Evolutionary conservation across 1,139 yeast species (phyloP).

Genomic region (Kodamaea suecica): DNA sequence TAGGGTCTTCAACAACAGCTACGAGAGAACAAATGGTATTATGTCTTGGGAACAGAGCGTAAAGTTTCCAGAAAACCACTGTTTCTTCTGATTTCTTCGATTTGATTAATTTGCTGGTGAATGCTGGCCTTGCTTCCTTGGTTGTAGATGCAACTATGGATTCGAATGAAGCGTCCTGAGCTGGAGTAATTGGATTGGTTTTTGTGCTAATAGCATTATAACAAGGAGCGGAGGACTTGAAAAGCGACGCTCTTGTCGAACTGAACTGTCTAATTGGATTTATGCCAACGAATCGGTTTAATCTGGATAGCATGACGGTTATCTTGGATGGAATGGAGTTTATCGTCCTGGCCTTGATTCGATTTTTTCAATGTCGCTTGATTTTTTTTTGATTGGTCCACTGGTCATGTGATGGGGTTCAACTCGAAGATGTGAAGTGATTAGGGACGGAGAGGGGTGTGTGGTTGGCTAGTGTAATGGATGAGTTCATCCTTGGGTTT

Average conservation of each 20-base stretch:
- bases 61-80: conserved; percentile 62
- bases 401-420: too few species aligned
- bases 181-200: too few species aligned
- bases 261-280: conserved; percentile 8
- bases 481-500: too few species aligned
- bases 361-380: too few species aligned
- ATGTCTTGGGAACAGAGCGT: conserved; percentile 75
- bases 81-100: conserved; percentile 23
- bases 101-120: conserved; percentile 3
- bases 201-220: conserved; percentile 2
- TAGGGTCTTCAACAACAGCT: conserved; percentile 65
- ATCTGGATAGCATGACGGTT: conserved; percentile 14
- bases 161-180: background rate
- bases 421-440: too few species aligned
- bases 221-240: background rate
- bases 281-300: conserved; percentile 9
- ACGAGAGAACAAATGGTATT: conserved; percentile 78
- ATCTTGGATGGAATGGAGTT: too few species aligned
- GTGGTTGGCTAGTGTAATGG: too few species aligned
- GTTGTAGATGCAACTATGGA: background rate
- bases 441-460: too few species aligned
- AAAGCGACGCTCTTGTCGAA: background rate
- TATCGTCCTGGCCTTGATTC: too few species aligned
- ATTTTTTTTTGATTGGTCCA: too few species aligned
- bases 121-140: background rate